These are phyloP conservation scores for Pestalotiopsis sp. DNA, from an alignment of 2,329 filamentous ascomycete species.

Conservation along the genomic window DNA sequence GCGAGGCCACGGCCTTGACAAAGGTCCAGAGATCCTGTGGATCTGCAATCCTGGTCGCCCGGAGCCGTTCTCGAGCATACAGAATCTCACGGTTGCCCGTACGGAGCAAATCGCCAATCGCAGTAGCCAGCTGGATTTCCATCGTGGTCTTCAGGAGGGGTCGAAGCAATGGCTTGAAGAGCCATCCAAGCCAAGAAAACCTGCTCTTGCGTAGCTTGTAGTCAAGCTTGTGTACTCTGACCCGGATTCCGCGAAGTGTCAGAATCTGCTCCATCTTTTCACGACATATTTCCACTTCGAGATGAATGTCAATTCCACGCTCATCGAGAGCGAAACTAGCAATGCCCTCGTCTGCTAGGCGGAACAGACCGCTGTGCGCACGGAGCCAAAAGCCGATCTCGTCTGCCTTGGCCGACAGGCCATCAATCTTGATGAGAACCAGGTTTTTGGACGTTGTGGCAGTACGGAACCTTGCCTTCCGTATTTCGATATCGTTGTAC, in stretches of 20 bases:
- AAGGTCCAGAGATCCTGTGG: conserved; percentile 82
- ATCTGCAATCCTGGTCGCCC: conserved; percentile 81
- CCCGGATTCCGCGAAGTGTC: conserved; percentile 73
- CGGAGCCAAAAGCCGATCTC: conserved; percentile 91
- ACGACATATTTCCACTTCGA: conserved; percentile 82
- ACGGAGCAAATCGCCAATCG: conserved; percentile 71
- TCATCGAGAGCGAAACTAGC: conserved; percentile 85
- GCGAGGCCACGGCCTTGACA: conserved; percentile 76
- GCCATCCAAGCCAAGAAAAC: conserved; percentile 77
- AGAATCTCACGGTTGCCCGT: conserved; percentile 82
- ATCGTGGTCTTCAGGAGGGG: conserved; percentile 75
- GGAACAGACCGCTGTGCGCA: conserved; percentile 74
- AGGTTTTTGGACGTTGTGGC: conserved; percentile 68
- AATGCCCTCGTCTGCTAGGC: conserved; percentile 80
- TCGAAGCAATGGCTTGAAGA: conserved; percentile 81
- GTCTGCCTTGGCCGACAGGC: conserved; percentile 80
- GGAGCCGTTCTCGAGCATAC: conserved; percentile 82
- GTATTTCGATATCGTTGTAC: conserved; percentile 83
- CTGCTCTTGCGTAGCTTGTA: conserved; percentile 77
- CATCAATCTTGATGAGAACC: conserved; percentile 78
- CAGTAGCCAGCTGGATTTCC: conserved; percentile 74
- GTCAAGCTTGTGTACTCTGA: conserved; percentile 84
- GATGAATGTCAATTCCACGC: conserved; percentile 80
- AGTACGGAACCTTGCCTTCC: conserved; percentile 74
- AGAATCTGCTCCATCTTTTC: conserved; percentile 81